Base-by-base conservation (phyloP, 768 basidiomycete genomes). In the Leccinum sublutescens region DNA sequence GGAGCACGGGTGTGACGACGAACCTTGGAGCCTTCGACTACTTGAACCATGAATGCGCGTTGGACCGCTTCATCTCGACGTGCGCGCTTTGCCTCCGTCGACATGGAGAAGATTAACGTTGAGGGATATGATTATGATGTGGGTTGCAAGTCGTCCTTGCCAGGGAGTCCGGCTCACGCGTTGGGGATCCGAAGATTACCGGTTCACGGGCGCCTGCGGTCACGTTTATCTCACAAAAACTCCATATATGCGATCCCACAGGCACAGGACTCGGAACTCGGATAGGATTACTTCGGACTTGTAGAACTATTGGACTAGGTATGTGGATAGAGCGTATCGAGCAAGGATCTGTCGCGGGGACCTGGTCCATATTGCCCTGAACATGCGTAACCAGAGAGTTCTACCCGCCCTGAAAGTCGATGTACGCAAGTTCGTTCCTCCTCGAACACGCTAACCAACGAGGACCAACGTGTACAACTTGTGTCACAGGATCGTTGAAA, bases 11-110 rank as follows among this genome's bases (percentile, higher is more conserved):
- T 38, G n/a, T n/a, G 40, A 17, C 40, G 53, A 78, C 81, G 51
- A 58, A 86, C 86, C 71, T 80, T 74, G 55, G 82, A 74, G 8
- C 80, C 87, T 54, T 85, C 85, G 60, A 71, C 77, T n/a, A 80
- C 76, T 66, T 88, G 87, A 19, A 89, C 63, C 48, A 75, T 72
- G 59, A 88, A 81, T 34, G 87, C 87, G 64, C 75, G 75, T 21
- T 88, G 80, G 52, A 82, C 79, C 59, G 85, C 83, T 68, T 83
- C 78, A 54, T 78, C 77, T 38, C 80, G 76, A 59, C 78, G 80
- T 54, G 75, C 72, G 62, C 76, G 76, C 56, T 62, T 60, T 11
- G 57, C 47, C 17, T 58, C 56, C 15, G 54, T 71, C 33, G 70
- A 62, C 72, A 75, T 75, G 61, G 45, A 49, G 31, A 56, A 52